phyloP scores from a whole-genome alignment of 306 rosid species.

The Styphnolobium japonicum region DNA sequence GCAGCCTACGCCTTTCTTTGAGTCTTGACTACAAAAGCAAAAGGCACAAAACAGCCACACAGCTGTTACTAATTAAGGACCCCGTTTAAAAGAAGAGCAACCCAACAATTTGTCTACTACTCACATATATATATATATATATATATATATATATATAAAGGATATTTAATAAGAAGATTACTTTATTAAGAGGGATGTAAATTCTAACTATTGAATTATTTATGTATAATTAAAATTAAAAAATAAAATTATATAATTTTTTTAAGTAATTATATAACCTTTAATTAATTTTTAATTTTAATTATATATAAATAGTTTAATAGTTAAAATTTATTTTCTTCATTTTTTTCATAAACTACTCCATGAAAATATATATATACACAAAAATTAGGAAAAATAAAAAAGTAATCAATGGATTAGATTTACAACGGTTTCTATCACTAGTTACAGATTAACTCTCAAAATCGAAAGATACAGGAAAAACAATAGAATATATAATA shows the following conservation, averaged over 20 bases:
- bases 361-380: too few relatives aligned
- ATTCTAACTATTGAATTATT: too few relatives aligned
- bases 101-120: constrained; percentile 19
- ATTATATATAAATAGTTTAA: too few relatives aligned
- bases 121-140: not conserved
- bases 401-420: not conserved
- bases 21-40: constrained; percentile 88
- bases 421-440: not conserved
- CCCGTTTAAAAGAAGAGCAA: constrained; percentile 40
- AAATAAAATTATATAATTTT: too few relatives aligned
- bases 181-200: too few relatives aligned
- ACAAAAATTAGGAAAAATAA: not conserved
- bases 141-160: too few relatives aligned
- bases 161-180: too few relatives aligned
- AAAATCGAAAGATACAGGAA: not conserved
- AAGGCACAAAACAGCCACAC: constrained; percentile 71
- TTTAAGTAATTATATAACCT: too few relatives aligned
- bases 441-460: not conserved
- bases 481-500: not conserved
- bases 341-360: too few relatives aligned
- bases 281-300: too few relatives aligned
- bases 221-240: too few relatives aligned
- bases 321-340: too few relatives aligned
- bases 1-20: constrained; percentile 50
- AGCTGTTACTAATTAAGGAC: constrained; percentile 47